Evolutionary conservation across 2,329 filamentous ascomycete species (phyloP), one percentile per base, ranked within the genome.

Genomic region (Sphaerulina populicola): DNA sequence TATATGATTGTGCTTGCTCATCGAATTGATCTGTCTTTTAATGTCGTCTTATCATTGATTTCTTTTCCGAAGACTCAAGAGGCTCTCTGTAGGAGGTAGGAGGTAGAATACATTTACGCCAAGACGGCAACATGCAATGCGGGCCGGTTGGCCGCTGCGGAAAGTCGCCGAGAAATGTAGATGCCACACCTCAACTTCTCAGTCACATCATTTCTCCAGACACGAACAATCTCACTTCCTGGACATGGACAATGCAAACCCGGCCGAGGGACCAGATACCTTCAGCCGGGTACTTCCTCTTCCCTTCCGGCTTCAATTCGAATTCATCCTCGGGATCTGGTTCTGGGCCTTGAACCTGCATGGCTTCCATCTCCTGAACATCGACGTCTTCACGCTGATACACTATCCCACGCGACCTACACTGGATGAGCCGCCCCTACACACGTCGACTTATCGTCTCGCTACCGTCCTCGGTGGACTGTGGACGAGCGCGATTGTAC

Each of bases 261-360:
- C 54, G 55, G 57, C 57, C 39, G 62, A 61, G 50, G 65, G 71
- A 58, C 80, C 94, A 70, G 90, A 96, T 77, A 78, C 81, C 69
- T 93, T 96, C 76, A 90, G 86, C 77, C 76, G 87, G 66, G 77
- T 86, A 57, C 83, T 97, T 59, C 93, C 91, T 47, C 76, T 97
- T 55, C 91, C 93, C 39, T 95, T 91, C 69, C 84, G 91, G 60
- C 82, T 96, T 53, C 88, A 88, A 54, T 79, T 94, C 60, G 85
- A 96, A 62, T 74, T 93, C 57, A 85, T 94, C 47, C 74, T 94
- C 57, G 91, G 88, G 61, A 83, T 94, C 64, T 97, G 91, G 91
- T 89, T 88, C 67, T 98, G 91, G 89, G 89, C 85, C 59, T 71
- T 86, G 61, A 97, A 96, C 72, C 80, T 97, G 37, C 89, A 96